Evolutionary conservation across 2,329 filamentous ascomycete species (phyloP), one percentile per base, ranked within the genome.

Genomic region (Sporothrix euskadiensis): DNA sequence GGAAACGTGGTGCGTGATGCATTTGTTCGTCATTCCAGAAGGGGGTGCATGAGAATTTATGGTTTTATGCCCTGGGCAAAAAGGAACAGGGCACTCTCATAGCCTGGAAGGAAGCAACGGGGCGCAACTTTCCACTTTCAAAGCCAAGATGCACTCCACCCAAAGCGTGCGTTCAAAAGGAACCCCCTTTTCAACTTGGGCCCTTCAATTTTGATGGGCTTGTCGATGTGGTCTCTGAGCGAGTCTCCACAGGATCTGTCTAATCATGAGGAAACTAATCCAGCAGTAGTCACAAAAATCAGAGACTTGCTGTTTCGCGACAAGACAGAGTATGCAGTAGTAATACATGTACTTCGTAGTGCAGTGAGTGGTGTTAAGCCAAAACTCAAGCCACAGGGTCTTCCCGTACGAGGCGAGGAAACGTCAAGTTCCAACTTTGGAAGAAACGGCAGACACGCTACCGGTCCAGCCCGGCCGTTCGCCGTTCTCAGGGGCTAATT

Each of bases 1-100:
- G 66, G 52, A 56, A 70, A 57, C 68, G 52, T 47, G 69, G 59
- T 71, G 69, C 68, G 52, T 47, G 69, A 71, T 71, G 69, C 69
- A 61, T 32, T 44, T 44, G 52, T 70, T 56, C 49, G 68, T 70
- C 52, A 57, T 70, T 59, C n/a, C 35, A 70, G 68, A 70, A 70
- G 35, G 12, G 47, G 30, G 44, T 49, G 14, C 14, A 14, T 49
- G 57, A 6, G 44, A 47, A 39, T 47, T 61, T 35, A 39, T 10
- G 8, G 57, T 66, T 49, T 49, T 35, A 68, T 68, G 65, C 65
- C 41, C 61, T 10, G 32, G 32, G 57, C 26, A 12, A 57, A 30
- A 14, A 30, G 54, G 3, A 49, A 19, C 14, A 49, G 44, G 1
- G 35, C 14, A 49, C 10, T 14, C 44, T 16, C 44, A 49, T 6